Conservation (phyloP, 2,329 filamentous ascomycete species). For the Xylaria sp. region DNA sequence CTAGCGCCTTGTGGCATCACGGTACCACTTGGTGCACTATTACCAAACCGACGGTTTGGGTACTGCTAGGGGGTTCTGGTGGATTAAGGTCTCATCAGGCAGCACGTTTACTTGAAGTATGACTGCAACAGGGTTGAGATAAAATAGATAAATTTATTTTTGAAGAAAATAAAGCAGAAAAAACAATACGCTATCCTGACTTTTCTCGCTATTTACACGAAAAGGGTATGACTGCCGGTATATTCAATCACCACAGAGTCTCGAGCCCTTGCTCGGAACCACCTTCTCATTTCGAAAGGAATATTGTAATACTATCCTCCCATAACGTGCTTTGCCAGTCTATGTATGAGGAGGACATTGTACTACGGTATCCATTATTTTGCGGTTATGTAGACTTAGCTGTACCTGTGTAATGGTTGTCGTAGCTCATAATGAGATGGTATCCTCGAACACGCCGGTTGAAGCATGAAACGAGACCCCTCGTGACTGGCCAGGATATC, state of each 20-base stretch:
- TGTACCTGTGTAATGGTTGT: too few relatives aligned
- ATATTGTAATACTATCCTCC: background rate
- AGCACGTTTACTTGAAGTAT: background rate
- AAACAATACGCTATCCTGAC: background rate
- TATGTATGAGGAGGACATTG: background rate
- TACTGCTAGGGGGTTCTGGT: too few relatives aligned
- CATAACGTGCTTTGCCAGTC: background rate
- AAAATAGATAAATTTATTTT: background rate
- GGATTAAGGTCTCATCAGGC: background rate
- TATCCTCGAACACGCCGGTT: too few relatives aligned
- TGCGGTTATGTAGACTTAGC: background rate
- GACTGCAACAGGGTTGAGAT: too few relatives aligned
- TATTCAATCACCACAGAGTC: background rate
- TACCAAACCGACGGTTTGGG: too few relatives aligned
- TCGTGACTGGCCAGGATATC: too few relatives aligned
- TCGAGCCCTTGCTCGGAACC: background rate
- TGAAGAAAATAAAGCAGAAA: background rate
- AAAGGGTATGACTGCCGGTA: too few relatives aligned
- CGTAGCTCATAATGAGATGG: too few relatives aligned
- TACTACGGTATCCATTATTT: background rate
- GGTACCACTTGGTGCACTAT: background rate
- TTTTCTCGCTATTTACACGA: background rate
- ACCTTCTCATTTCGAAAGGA: background rate
- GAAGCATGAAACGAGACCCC: too few relatives aligned
- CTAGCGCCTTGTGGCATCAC: background rate